Evolutionary conservation across 2,329 filamentous ascomycete genomes (phyloP).

Genomic region (Phoma sp.): DNA sequence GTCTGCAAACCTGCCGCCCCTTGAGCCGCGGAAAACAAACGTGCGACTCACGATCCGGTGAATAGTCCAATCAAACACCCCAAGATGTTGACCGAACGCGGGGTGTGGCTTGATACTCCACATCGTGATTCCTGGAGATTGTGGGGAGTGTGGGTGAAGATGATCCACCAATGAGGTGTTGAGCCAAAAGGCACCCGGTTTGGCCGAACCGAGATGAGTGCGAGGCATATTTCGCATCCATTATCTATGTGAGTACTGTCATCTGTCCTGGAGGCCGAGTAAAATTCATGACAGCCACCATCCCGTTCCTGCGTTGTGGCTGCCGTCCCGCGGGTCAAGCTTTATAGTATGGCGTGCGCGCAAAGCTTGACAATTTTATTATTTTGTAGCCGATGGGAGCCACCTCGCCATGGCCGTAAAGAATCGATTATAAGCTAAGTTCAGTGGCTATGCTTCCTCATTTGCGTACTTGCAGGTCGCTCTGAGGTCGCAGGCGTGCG

Average conservation of each 20-base stretch:
- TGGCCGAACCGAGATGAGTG: neutral
- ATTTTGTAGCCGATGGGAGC: neutral
- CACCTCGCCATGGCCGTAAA: too few species aligned
- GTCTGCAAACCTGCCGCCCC: neutral
- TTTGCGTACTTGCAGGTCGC: too few species aligned
- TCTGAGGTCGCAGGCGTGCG: too few species aligned
- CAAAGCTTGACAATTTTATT: conserved; percentile 9
- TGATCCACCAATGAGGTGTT: conserved; percentile 31
- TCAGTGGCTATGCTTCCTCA: too few species aligned
- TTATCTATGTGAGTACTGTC: neutral
- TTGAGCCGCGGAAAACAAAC: neutral
- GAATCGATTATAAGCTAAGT: too few species aligned
- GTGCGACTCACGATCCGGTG: neutral
- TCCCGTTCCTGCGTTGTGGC: conserved; percentile 11
- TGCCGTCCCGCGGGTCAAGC: conserved; percentile 11
- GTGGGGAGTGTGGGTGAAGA: conserved; percentile 24
- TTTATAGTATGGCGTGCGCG: neutral
- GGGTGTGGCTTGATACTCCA: conserved; percentile 21
- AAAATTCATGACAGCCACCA: neutral
- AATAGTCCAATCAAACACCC: conserved; percentile 9
- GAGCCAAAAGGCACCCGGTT: neutral
- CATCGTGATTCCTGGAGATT: conserved; percentile 15
- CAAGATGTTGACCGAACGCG: conserved; percentile 15
- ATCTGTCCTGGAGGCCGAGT: neutral
- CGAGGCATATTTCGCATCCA: neutral